Evolutionary conservation across 139 green algal species (phyloP), one percentile per base, ranked within the genome.

Genomic region (Pycnococcus provasolii): DNA sequence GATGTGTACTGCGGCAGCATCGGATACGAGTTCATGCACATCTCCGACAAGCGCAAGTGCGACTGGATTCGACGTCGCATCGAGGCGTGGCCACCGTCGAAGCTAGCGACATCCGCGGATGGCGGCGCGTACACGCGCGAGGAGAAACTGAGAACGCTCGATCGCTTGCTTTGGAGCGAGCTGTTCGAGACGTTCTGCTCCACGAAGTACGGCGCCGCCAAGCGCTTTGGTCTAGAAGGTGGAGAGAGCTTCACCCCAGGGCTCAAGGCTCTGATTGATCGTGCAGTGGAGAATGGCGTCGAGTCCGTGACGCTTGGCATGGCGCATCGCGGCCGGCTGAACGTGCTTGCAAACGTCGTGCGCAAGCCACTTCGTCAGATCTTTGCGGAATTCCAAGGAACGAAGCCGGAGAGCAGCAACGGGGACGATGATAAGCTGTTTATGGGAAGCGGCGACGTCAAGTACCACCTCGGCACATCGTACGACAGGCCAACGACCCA

Each of bases 1-100:
- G 83, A 95, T 57, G 85, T 88, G 1, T 98, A 97, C 79, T 96
- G 88, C 79, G 82, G 85, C 59, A 82, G 70, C 68, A 90, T 95
- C 26, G 92, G 92, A 40, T 96, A 88, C 62, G 90, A 96, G 88
- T 97, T 96, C 88, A 97, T 97, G 90, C 89, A 98, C 87, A 97
- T 98, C 60, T 74, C 87, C 2, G 87, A 96, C 73, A 77, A 83
- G 42, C 89, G 94, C 37, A 77, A 84, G 44, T 97, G 92, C 80
- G 96, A 98, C 77, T 98, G 92, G 92, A 82, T 98, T 48, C 81
- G 92, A 37, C 62, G 77, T 39, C 65, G 52, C 43, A 84, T 84
- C 58, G 78, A 84, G 67, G 42, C 45, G 42, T 6, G 8, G 42
- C 11, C 26, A 26, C 26, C 26, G 26, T 26, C 26, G 26, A 26